A percentile compares a stretch with the other conserved stretches of the same genome.
These are phyloP conservation scores for Peronospora farinosa DNA, from an alignment of 352 stramenopile genomes.

Conservation along the genomic window DNA sequence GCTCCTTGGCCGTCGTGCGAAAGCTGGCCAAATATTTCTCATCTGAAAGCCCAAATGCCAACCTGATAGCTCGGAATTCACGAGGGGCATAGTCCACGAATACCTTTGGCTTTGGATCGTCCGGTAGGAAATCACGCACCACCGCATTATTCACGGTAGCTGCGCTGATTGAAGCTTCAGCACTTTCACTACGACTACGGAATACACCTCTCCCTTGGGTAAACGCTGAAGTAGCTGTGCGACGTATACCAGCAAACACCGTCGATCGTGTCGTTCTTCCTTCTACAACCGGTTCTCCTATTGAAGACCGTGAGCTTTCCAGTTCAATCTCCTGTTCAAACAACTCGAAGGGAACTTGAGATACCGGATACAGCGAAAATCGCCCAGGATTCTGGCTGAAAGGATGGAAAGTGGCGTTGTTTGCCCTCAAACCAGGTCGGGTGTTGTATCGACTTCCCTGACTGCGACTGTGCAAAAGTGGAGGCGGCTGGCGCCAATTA, in stretches of 20 bases:
- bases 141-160: conserved; percentile 6
- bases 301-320: conserved; percentile 38
- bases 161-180: conserved; percentile 7
- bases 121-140: conserved; percentile 23
- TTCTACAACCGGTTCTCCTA: conserved; percentile 12
- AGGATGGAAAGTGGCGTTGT: conserved; percentile 18
- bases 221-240: conserved; percentile 36
- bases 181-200: conserved; percentile 22
- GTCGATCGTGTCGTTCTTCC: conserved; percentile 24
- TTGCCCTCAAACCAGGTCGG: conserved; percentile 12
- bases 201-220: conserved; percentile 31
- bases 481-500: conserved; percentile 16
- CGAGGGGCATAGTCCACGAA: conserved; percentile 72
- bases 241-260: conserved; percentile 43
- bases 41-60: conserved; percentile 56
- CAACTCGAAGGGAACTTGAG: conserved; percentile 67
- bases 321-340: conserved; percentile 75
- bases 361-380: conserved; percentile 63
- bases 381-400: conserved; percentile 26
- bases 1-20: conserved; percentile 68
- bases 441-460: conserved; percentile 13
- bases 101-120: conserved; percentile 56
- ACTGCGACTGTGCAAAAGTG: conserved; percentile 21
- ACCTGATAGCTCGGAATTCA: conserved; percentile 57
- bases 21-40: conserved; percentile 71